A percentile compares a stretch with the other conserved stretches of the same genome.
Conservation (phyloP, 176 grass and related monocot genomes). For the Aechmea fasciata region DNA sequence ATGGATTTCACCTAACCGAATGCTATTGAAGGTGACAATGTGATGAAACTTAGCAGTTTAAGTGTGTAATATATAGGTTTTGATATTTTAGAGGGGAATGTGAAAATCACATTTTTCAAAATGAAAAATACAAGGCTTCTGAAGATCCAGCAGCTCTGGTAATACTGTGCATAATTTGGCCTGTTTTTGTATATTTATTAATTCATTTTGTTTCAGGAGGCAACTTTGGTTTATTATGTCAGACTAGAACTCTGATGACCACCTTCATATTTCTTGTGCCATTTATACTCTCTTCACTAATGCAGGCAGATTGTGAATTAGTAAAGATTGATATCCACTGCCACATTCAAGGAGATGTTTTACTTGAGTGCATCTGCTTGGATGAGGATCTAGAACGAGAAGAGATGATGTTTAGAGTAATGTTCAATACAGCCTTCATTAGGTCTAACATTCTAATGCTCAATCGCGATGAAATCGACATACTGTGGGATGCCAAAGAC, state of each 20-base stretch:
- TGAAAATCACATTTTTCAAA: too few species aligned
- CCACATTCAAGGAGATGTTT: slow-evolving; percentile 95
- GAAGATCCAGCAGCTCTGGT: too few species aligned
- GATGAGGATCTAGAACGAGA: slow-evolving; percentile 60
- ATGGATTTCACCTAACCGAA: too few species aligned
- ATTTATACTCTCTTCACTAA: slow-evolving; percentile 4
- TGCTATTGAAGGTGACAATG: too few species aligned
- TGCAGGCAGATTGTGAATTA: slow-evolving; percentile 78
- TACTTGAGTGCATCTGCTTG: slow-evolving; percentile 92
- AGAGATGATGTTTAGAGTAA: slow-evolving; percentile 95
- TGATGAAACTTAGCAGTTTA: too few species aligned
- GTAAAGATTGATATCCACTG: slow-evolving; percentile 96
- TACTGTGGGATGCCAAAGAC: slow-evolving; percentile 95
- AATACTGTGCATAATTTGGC: too few species aligned
- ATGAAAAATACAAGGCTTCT: too few species aligned
- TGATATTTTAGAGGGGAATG: too few species aligned
- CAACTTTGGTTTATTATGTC: too few species aligned
- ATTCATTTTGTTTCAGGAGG: too few species aligned
- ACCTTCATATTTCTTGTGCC: slow-evolving; percentile 3
- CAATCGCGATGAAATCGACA: slow-evolving; percentile 86
- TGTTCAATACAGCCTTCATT: slow-evolving; percentile 98
- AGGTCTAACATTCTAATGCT: slow-evolving; percentile 97
- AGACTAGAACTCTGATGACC: background rate
- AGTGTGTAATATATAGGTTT: too few species aligned
- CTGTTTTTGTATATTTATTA: too few species aligned